Evolutionary conservation across 2,329 filamentous ascomycete genomes (phyloP), one percentile per base, ranked within the genome.

Genomic region (Leptographium flavum): DNA sequence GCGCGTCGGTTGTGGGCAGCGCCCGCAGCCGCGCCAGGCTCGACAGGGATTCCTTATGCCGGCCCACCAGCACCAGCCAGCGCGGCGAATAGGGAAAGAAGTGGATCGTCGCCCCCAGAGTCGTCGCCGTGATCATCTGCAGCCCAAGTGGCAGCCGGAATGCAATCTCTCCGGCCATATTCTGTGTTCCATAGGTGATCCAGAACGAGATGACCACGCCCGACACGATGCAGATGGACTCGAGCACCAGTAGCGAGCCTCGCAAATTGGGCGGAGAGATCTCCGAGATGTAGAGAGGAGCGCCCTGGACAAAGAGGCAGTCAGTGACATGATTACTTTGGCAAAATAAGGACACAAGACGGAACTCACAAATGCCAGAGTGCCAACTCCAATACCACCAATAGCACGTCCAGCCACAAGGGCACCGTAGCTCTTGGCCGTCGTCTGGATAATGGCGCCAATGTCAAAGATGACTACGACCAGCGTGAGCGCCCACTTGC

Each of bases 281-380:
- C 60, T 95, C 88, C 4, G 83, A 81, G 47, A 95, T 88, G 62
- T 93, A 93, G 54, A 95, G 61, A 42, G 88, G 87, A 27, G 86
- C 81, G 7, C n/a, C n/a, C n/a, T n/a, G n/a, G n/a, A n/a, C n/a
- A n/a, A n/a, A n/a, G n/a, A n/a, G n/a, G n/a, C n/a, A n/a, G n/a
- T n/a, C n/a, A n/a, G n/a, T n/a, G n/a, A n/a, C n/a, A n/a, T n/a
- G n/a, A n/a, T n/a, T n/a, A n/a, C n/a, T n/a, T n/a, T n/a, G n/a
- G n/a, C n/a, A n/a, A n/a, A n/a, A n/a, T n/a, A n/a, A n/a, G n/a
- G n/a, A n/a, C n/a, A n/a, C n/a, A n/a, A n/a, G n/a, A n/a, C n/a
- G n/a, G n/a, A n/a, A n/a, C n/a, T n/a, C n/a, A n/a, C n/a, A n/a
- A n/a, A n/a, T n/a, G n/a, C n/a, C n/a, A n/a, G n/a, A n/a, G n/a